phyloP scores from a whole-genome alignment of 2,329 filamentous ascomycete species.

The Hawksworthiomyces lignivorus region DNA sequence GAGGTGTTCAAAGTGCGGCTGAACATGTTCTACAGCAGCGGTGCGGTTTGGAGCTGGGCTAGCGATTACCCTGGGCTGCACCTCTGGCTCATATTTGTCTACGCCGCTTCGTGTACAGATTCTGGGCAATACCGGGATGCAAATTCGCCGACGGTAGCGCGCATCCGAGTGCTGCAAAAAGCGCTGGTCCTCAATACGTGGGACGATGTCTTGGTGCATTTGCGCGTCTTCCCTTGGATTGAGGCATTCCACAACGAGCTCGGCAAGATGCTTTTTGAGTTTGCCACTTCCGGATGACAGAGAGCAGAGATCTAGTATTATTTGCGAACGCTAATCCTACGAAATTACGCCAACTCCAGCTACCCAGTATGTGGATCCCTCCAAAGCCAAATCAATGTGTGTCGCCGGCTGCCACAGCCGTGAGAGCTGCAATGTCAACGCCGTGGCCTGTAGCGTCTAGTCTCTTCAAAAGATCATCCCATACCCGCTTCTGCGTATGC shows the following conservation, averaged over 20 bases:
- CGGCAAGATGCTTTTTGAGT: neutral
- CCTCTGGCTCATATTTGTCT: neutral
- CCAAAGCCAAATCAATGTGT: too few relatives aligned
- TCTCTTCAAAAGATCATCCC: slow-evolving; percentile 1
- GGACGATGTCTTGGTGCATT: neutral
- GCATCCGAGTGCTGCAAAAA: neutral
- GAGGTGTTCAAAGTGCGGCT: neutral
- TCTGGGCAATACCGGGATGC: neutral
- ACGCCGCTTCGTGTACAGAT: neutral
- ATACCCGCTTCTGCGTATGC: slow-evolving; percentile 1
- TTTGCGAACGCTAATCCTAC: neutral
- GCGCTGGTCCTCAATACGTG: neutral
- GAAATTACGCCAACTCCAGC: neutral
- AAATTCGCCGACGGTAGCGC: neutral
- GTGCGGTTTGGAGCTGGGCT: too few relatives aligned
- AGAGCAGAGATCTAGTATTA: neutral
- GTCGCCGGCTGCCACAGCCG: neutral
- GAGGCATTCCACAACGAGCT: neutral
- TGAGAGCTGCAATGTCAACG: neutral
- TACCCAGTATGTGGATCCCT: neutral
- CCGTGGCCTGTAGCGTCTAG: neutral
- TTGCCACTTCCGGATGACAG: neutral
- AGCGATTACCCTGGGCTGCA: neutral
- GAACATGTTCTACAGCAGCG: neutral
- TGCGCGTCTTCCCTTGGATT: neutral